Evolutionary conservation across 805 yeast species (phyloP).

Genomic region (Kodamaea kaohsiungensis): DNA sequence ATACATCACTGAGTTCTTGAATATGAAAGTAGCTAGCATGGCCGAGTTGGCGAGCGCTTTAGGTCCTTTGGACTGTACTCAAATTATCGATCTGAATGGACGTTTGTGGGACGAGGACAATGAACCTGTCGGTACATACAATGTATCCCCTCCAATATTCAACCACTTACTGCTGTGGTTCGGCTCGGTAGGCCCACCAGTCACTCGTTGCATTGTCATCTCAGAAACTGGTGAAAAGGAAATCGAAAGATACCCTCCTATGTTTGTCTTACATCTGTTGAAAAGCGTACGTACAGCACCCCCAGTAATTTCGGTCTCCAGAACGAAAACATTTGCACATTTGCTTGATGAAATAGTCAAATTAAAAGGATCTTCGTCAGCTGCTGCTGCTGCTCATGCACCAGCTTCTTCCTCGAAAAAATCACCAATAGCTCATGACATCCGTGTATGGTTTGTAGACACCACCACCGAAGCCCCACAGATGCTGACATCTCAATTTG

Average conservation of each 20-base stretch:
- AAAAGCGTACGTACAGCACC: constrained; percentile 17
- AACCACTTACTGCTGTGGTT: constrained; percentile 52
- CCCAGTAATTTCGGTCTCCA: constrained; percentile 26
- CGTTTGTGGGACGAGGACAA: constrained; percentile 33
- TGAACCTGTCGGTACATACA: constrained; percentile 21
- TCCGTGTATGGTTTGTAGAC: constrained; percentile 37
- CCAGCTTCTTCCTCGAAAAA: constrained; percentile 17
- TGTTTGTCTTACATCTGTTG: constrained; percentile 35
- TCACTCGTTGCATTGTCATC: constrained; percentile 29
- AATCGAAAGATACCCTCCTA: constrained; percentile 39
- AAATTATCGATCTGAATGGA: constrained; percentile 48
- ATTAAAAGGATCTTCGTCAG: constrained; percentile 2
- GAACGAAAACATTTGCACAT: constrained; percentile 35
- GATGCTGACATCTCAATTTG: constrained; percentile 27
- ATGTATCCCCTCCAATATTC: constrained; percentile 47
- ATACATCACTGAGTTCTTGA: constrained; percentile 45
- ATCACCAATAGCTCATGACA: neutral
- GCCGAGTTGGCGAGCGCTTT: constrained; percentile 30
- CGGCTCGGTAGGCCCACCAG: constrained; percentile 45
- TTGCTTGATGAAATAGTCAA: constrained; percentile 28
- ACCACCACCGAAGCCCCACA: constrained; percentile 21
- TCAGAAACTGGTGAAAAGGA: constrained; percentile 25
- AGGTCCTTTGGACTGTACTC: constrained; percentile 49
- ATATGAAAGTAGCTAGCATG: constrained; percentile 26
- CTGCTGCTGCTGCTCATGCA: constrained; percentile 12